phyloP scores from a whole-genome alignment of 306 rosid genomes.

The Prosopis cineraria region DNA sequence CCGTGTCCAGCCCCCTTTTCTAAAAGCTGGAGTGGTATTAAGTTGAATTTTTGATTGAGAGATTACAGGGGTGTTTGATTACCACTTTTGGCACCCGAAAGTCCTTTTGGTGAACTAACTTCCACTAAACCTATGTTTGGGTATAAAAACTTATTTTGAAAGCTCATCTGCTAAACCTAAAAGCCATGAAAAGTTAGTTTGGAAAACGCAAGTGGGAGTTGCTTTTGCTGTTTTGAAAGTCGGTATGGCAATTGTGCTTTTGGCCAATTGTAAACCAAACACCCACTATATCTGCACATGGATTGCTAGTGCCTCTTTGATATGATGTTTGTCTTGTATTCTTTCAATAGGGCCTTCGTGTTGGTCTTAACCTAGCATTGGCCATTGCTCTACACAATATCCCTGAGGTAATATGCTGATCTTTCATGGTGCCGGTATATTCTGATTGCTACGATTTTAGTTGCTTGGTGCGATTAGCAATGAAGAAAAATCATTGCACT shows the following conservation, averaged over 20 bases:
- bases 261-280: too few species aligned
- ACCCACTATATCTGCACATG: constrained; percentile 26
- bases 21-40: not conserved
- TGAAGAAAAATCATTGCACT: not conserved
- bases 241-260: too few species aligned
- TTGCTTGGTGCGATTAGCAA: constrained; percentile 24
- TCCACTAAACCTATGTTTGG: too few species aligned
- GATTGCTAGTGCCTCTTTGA: constrained; percentile 18
- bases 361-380: constrained; percentile 91
- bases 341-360: constrained; percentile 78
- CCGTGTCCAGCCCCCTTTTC: not conserved
- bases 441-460: constrained; percentile 7
- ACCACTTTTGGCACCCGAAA: too few species aligned
- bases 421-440: constrained; percentile 10
- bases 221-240: too few species aligned
- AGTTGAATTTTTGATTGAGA: constrained; percentile 8
- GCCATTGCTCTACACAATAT: constrained; percentile 98
- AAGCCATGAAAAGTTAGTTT: too few species aligned
- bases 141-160: too few species aligned
- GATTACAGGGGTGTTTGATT: too few species aligned
- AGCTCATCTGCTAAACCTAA: too few species aligned
- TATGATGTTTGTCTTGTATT: constrained; percentile 34
- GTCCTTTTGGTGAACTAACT: too few species aligned
- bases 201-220: too few species aligned
- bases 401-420: constrained; percentile 70